Evolutionary conservation across 176 grass and related monocot species (phyloP).

Genomic region (Oryza officinalis): DNA sequence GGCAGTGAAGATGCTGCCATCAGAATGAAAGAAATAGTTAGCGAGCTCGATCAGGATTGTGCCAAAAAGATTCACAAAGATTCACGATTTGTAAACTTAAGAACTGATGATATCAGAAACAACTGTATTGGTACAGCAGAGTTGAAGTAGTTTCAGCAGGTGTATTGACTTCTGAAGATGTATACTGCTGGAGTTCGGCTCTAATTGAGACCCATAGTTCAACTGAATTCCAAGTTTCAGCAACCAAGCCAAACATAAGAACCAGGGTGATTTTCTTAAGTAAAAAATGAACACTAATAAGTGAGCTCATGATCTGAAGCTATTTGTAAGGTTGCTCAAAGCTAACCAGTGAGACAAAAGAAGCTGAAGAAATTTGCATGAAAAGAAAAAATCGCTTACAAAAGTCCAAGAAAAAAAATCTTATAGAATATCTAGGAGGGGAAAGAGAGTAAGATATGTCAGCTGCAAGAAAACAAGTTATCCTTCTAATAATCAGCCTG

Average conservation of each 20-base stretch:
- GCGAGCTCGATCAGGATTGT: neutral
- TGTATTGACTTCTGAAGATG: neutral
- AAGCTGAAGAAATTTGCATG: neutral
- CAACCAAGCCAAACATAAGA: neutral
- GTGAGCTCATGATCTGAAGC: neutral
- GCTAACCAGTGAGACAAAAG: neutral
- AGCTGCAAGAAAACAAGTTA: neutral
- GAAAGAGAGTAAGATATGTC: neutral
- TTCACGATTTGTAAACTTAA: neutral
- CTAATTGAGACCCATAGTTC: neutral
- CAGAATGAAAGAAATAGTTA: neutral
- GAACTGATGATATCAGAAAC: neutral
- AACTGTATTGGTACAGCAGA: neutral
- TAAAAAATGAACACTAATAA: neutral
- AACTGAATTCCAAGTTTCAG: neutral
- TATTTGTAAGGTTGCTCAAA: neutral
- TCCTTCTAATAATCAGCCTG: neutral
- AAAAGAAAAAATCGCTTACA: neutral
- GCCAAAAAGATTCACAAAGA: neutral
- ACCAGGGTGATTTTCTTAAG: neutral
- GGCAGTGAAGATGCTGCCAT: slow-evolving; percentile 63
- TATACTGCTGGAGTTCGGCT: neutral
- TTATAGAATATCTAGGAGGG: neutral
- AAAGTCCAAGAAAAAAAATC: neutral
- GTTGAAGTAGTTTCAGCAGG: neutral